Evolutionary conservation across 2,329 filamentous ascomycete species (phyloP).

Genomic region (Cercospora beticola): DNA sequence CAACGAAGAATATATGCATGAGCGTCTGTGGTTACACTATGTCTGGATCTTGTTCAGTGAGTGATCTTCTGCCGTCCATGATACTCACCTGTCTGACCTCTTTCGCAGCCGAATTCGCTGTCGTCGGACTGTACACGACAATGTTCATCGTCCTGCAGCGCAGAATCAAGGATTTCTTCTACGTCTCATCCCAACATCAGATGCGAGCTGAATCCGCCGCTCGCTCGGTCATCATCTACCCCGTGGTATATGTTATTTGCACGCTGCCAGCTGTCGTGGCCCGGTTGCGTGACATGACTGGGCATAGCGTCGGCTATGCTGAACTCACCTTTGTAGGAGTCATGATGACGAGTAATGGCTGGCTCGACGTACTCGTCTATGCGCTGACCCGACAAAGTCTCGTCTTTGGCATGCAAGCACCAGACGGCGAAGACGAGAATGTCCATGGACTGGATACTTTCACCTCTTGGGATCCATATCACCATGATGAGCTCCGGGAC

Average conservation of each 20-base stretch:
- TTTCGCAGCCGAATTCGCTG: conserved; percentile 47
- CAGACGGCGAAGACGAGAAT: conserved; percentile 7
- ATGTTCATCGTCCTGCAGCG: conserved; percentile 32
- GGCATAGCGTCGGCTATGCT: conserved; percentile 34
- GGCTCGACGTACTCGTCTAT: conserved; percentile 59
- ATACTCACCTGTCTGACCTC: not conserved
- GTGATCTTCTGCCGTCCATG: not conserved
- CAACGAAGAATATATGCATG: conserved; percentile 51
- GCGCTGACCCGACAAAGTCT: conserved; percentile 49
- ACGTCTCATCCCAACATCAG: conserved; percentile 17
- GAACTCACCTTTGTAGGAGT: conserved; percentile 53
- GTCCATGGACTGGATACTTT: conserved; percentile 23
- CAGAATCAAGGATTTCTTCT: conserved; percentile 24
- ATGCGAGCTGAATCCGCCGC: conserved; percentile 51
- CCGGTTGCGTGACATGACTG: conserved; percentile 61
- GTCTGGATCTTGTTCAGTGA: conserved; percentile 58
- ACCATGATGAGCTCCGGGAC: not conserved
- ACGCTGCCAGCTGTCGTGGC: conserved; percentile 64
- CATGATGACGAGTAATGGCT: conserved; percentile 57
- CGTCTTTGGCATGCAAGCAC: conserved; percentile 19
- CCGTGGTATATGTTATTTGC: conserved; percentile 65
- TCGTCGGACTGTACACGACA: conserved; percentile 49
- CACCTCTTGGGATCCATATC: conserved; percentile 8
- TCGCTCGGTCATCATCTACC: conserved; percentile 57
- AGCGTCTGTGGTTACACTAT: conserved; percentile 63